Evolutionary conservation across 2,329 filamentous ascomycete genomes (phyloP).

Genomic region (Alternaria conjuncta): DNA sequence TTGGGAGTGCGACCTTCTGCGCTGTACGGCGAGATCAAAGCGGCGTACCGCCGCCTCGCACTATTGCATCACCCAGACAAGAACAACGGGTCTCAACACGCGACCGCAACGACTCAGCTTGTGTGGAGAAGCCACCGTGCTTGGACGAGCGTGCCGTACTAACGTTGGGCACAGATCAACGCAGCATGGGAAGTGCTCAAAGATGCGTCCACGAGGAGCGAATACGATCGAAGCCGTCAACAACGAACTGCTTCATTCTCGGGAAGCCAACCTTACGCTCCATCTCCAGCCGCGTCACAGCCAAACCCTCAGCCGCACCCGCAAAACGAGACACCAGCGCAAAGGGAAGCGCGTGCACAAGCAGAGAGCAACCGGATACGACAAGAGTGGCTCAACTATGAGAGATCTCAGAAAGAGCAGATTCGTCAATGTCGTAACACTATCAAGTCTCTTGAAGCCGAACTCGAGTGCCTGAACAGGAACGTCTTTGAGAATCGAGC

Average conservation of each 20-base stretch:
- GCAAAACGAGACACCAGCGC: neutral
- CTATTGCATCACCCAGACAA: slow-evolving; percentile 6
- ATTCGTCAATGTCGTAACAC: neutral
- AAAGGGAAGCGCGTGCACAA: slow-evolving; percentile 3
- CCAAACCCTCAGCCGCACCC: neutral
- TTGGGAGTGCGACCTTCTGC: neutral
- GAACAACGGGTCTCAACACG: neutral
- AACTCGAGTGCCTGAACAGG: neutral
- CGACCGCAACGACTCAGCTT: neutral
- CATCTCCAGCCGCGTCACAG: neutral
- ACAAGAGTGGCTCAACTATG: slow-evolving; percentile 7
- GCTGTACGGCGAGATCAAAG: neutral
- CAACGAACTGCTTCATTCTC: neutral
- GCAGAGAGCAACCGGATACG: slow-evolving; percentile 4
- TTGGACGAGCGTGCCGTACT: neutral
- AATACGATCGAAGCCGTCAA: slow-evolving; percentile 1
- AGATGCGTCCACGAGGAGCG: neutral
- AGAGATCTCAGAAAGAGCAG: neutral
- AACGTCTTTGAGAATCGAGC: neutral
- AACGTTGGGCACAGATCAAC: neutral
- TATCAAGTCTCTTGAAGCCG: neutral
- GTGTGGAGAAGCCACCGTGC: neutral
- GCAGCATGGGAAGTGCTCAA: slow-evolving; percentile 8
- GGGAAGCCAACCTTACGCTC: neutral
- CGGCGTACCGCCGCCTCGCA: slow-evolving; percentile 4